These are phyloP conservation scores for Castanea sativa DNA, from an alignment of 306 rosid species.

Conservation along the genomic window DNA sequence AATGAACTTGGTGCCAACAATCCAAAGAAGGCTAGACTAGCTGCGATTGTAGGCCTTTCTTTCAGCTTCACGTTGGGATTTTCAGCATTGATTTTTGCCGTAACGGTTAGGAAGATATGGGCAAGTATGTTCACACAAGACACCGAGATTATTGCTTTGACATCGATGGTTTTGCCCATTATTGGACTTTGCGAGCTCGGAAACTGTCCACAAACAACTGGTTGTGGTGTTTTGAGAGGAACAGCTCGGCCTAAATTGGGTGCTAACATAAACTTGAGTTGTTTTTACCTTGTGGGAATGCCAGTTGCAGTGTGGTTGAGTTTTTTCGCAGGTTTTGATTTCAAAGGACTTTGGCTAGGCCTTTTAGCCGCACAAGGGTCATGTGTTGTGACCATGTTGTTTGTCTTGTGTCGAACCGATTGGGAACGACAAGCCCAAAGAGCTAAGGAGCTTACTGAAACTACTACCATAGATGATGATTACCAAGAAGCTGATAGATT, in stretches of 20 bases:
- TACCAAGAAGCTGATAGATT: background rate
- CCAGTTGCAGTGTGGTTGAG: slow-evolving; percentile 73
- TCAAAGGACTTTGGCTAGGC: slow-evolving; percentile 84
- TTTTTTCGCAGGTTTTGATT: slow-evolving; percentile 68
- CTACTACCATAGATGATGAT: slow-evolving; percentile 16
- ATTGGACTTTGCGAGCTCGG: slow-evolving; percentile 89
- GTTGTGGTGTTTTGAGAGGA: slow-evolving; percentile 89
- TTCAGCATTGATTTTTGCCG: slow-evolving; percentile 57
- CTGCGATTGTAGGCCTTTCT: slow-evolving; percentile 63
- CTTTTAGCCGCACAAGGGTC: slow-evolving; percentile 76
- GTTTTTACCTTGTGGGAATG: slow-evolving; percentile 91
- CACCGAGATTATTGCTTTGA: slow-evolving; percentile 56
- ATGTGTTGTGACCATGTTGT: slow-evolving; percentile 68
- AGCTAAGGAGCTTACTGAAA: slow-evolving; percentile 62
- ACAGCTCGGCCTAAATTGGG: slow-evolving; percentile 83
- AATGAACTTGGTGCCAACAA: slow-evolving; percentile 76
- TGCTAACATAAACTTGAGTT: slow-evolving; percentile 74
- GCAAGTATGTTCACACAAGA: slow-evolving; percentile 79
- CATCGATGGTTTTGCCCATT: slow-evolving; percentile 68
- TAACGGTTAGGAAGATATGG: slow-evolving; percentile 65
- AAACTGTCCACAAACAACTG: slow-evolving; percentile 88
- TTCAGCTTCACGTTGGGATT: slow-evolving; percentile 60
- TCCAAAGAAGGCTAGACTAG: slow-evolving; percentile 54
- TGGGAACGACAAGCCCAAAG: slow-evolving; percentile 69
- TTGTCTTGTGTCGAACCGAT: slow-evolving; percentile 59